Conservation (phyloP, 2,329 filamentous ascomycete genomes). For the Massarina eburnea region DNA sequence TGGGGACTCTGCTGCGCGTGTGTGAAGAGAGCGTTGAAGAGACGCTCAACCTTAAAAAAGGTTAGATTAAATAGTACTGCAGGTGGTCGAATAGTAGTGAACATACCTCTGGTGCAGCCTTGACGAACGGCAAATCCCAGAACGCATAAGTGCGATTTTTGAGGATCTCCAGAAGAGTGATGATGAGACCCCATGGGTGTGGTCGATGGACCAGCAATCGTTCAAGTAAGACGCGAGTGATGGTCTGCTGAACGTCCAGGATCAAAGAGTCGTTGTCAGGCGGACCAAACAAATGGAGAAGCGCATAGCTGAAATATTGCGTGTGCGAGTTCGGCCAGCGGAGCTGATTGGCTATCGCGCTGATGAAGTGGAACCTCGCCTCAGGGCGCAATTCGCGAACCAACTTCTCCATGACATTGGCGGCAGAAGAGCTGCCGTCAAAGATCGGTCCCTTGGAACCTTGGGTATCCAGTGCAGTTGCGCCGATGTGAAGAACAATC, state of each 20-base stretch:
- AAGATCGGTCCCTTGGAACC: conserved; percentile 65
- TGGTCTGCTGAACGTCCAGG: conserved; percentile 84
- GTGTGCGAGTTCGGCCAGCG: conserved; percentile 88
- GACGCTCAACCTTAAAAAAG: conserved; percentile 45
- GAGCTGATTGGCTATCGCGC: conserved; percentile 86
- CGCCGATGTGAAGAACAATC: conserved; percentile 79
- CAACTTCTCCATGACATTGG: conserved; percentile 73
- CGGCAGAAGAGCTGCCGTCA: conserved; percentile 65
- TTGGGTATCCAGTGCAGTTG: conserved; percentile 66
- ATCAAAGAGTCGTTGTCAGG: conserved; percentile 61
- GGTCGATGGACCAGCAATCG: conserved; percentile 85
- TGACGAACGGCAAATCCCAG: conserved; percentile 91
- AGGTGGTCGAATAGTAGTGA: conserved; percentile 2
- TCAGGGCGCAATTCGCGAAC: conserved; percentile 74
- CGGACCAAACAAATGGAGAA: conserved; percentile 77
- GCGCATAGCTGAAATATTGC: conserved; percentile 84
- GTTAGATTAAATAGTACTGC: conserved; percentile 17
- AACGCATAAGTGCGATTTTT: conserved; percentile 91
- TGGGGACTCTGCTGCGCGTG: conserved; percentile 52
- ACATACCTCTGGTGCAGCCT: conserved; percentile 75
- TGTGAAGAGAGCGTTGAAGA: conserved; percentile 50
- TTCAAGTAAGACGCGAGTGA: conserved; percentile 85
- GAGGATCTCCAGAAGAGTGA: conserved; percentile 83
- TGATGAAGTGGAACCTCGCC: conserved; percentile 80
- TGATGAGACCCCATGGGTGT: conserved; percentile 92